Base-by-base conservation (phyloP, 139 green algal species). In the Chlorella sp. region DNA sequence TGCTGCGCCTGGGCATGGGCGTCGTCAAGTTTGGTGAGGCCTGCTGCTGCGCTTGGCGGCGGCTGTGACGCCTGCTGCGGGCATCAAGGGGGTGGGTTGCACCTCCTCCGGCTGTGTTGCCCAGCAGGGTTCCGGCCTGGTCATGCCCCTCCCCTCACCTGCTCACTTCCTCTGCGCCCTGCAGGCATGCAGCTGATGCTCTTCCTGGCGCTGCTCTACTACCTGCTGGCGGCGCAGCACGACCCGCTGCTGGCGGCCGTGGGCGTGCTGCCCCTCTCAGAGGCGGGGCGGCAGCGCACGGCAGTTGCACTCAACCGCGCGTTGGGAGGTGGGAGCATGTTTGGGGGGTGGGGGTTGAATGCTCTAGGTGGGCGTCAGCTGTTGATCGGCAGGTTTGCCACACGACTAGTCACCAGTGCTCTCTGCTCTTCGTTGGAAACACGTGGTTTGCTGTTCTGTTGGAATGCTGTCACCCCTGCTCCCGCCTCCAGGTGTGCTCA, bases 171-270 rank as follows among this genome's bases (percentile, higher is more conserved):
- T 2, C 51, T 60, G 51, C 51, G n/a, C 51, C 51, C 51, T 54
- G 51, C 51, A 60, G 51, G 67, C 8, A 72, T 93, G 38, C 89
- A 93, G 79, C 73, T 87, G 4, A 81, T 69, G 28, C 75, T 94
- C 9, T 94, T 93, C 83, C 65, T 85, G 26, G 82, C 84, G 8
- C 82, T 94, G 81, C 86, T 95, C 62, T 93, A 91, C 84, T 87
- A 86, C 24, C 86, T 95, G 79, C 85, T 95, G 48, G 87, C 90
- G 4, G 84, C 90, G 13, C 67, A 86, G 13, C 67, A 68, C 9
- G 92, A 95, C 74, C 91, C 92, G 34, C 78, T 95, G 46, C 79
- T 86, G 40, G 67, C 84, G 9, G 85, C 87, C 1, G 79, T 92
- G 28, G 67, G 82, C 22, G 56, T 94, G 60, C 86, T 95, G 86